Evolutionary conservation across 2,329 filamentous ascomycete species (phyloP), one percentile per base, ranked within the genome.

Genomic region (Neonectria coccinea): DNA sequence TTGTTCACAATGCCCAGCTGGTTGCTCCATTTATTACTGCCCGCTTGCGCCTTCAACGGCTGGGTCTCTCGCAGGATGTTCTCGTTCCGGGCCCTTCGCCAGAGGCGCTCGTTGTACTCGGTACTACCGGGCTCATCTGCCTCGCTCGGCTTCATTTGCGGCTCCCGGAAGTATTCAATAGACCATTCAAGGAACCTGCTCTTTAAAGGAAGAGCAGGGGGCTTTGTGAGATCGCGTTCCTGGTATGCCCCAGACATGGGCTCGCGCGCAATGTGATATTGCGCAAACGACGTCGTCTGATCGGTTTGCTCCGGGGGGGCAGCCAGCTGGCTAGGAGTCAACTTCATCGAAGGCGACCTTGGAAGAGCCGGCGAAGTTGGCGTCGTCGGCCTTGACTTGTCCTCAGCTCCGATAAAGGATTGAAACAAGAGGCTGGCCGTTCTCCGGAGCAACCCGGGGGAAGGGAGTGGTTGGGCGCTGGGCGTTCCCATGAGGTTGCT

Each of bases 121-220:
- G 92, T 92, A 74, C 94, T 97, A 36, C 96, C 96, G 14, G 96
- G 96, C 76, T 99, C 96, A 73, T 99, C 96, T 25, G 94, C 92
- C 77, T 99, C 96, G 62, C 92, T 94, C 3, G 93, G 91, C 76
- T 96, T 97, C 96, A 99, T 98, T 79, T 99, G 96, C 33, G 96
- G 96, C 78, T 98, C 94, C 31, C 94, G 92, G 85, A 98, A 99
- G 78, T 99, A 98, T 78, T 95, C 95, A 48, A 96, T 94, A 4
- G 94, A 97, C 94, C 95, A 99, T 68, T 97, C 93, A 67, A 97
- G 85, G 78, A 98, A 97, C 9, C 86, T 90, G 76, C 94, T 97
- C 64, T 87, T 86, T 18, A 99, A 79, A 1, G 96, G 96, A 29
- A 98, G 85, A 12, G 78, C 79, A 1, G 92, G 91, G 10, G 83